Base-by-base conservation (phyloP, 805 yeast species). In the Metschnikowia chrysomelidarum region DNA sequence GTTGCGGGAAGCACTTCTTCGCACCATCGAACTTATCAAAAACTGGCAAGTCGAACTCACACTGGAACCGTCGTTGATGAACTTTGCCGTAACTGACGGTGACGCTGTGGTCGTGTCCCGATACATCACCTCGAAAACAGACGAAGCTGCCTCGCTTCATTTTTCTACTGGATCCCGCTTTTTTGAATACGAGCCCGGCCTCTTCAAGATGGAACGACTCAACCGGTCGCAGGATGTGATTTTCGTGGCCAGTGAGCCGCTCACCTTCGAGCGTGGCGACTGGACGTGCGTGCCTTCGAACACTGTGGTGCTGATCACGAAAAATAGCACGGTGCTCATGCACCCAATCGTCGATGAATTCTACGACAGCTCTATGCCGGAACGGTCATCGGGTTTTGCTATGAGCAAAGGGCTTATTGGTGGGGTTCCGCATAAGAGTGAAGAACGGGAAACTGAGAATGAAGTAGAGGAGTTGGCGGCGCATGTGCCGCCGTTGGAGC, bases 261-360 rank as follows among this genome's bases (percentile, higher is more conserved):
- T 93, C 38, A 93, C 98, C 0, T 93, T 93, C 59, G 98, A 93
- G 63, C 68, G 98, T 37, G 91, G 89, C 24, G 98, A 93, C 61
- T 93, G 98, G 98, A 85, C 91, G 33, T 82, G 96, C 3, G 94
- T 93, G 1, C 98, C 98, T 2, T 84, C 98, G 1, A 93, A 93
- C 57, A 84, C 97, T 3, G 67, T 82, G 1, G 59, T 93, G 11
- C 85, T 96, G 0, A 79, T 93, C 40, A 80, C 78, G 45, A 80
- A 78, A 37, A 60, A 59, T 37, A 95, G 89, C 57, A 87, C 95
- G 1, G 93, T 93, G 3, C 66, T 93, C 30, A 64, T 93, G 64
- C 95, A 89, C 56, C 98, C 98, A 2, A 85, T 93, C 26, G 66
- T 73, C 30, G 98, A 93, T 57, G 96, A 93, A 59, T 89, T 80